These are phyloP conservation scores for Catunica adiposa DNA, from an alignment of 2,329 filamentous ascomycete genomes.

Conservation along the genomic window DNA sequence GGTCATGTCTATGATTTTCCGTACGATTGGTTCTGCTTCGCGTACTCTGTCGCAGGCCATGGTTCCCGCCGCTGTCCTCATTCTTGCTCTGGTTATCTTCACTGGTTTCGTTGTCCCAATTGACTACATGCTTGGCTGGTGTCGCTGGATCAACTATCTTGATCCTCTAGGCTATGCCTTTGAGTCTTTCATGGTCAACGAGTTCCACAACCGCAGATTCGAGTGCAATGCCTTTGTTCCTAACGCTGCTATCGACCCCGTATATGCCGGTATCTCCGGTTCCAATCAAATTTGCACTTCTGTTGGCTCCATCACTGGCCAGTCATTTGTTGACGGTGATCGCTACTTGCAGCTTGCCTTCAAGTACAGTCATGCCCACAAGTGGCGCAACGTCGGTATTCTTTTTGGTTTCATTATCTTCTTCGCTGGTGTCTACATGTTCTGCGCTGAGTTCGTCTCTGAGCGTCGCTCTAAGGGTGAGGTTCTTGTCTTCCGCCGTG, in stretches of 20 bases:
- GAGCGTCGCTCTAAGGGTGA: slow-evolving; percentile 59
- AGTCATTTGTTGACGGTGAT: slow-evolving; percentile 37
- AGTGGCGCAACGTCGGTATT: slow-evolving; percentile 59
- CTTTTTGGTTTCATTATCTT: slow-evolving; percentile 47
- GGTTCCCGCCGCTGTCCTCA: slow-evolving; percentile 42
- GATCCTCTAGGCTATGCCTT: slow-evolving; percentile 69
- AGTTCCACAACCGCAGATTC: slow-evolving; percentile 48
- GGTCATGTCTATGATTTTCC: slow-evolving; percentile 75
- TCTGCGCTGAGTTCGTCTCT: slow-evolving; percentile 48
- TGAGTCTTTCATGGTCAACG: slow-evolving; percentile 67
- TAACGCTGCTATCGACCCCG: slow-evolving; percentile 18
- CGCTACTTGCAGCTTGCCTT: slow-evolving; percentile 38
- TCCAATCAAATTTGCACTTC: slow-evolving; percentile 38
- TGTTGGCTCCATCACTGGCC: slow-evolving; percentile 40
- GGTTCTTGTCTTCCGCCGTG: slow-evolving; percentile 56
- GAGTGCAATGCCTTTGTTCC: slow-evolving; percentile 32
- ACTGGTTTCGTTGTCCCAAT: slow-evolving; percentile 53
- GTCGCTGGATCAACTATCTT: slow-evolving; percentile 67
- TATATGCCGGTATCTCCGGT: slow-evolving; percentile 23
- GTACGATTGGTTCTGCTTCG: slow-evolving; percentile 61
- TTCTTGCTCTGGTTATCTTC: slow-evolving; percentile 50
- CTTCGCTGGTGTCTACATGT: slow-evolving; percentile 44
- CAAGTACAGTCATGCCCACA: slow-evolving; percentile 39
- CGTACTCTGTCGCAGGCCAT: slow-evolving; percentile 50
- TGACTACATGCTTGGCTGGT: slow-evolving; percentile 62